A percentile compares a stretch with the other conserved stretches of the same genome.
phyloP scores from a whole-genome alignment of 2,329 filamentous ascomycete species.

The Curvularia sp. region DNA sequence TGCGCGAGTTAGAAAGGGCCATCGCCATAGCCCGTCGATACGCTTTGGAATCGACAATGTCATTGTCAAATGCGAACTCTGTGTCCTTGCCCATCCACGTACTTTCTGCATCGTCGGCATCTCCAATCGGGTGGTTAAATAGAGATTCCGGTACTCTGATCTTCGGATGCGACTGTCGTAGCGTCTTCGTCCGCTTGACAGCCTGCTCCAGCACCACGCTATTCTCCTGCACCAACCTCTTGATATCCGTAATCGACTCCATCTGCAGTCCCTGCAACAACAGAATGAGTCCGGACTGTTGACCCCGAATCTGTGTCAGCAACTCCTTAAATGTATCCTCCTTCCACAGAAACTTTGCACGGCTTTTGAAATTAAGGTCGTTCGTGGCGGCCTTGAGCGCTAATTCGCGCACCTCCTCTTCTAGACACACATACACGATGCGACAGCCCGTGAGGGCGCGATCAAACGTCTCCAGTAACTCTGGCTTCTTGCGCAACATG shows the following conservation, averaged over 20 bases:
- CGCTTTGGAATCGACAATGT: constrained; percentile 41
- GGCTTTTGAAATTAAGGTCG: constrained; percentile 33
- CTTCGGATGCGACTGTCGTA: constrained; percentile 37
- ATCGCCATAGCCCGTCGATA: constrained; percentile 44
- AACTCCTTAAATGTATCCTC: constrained; percentile 47
- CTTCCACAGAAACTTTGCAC: constrained; percentile 41
- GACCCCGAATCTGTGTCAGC: constrained; percentile 44
- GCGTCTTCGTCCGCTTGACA: constrained; percentile 34
- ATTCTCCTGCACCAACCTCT: constrained; percentile 39
- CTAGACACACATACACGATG: constrained; percentile 43
- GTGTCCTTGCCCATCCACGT: constrained; percentile 30
- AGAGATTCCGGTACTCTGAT: constrained; percentile 41
- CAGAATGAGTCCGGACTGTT: constrained; percentile 42
- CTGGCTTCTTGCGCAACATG: constrained; percentile 37
- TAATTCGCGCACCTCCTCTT: constrained; percentile 42
- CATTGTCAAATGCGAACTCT: constrained; percentile 45
- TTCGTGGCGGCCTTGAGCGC: constrained; percentile 28
- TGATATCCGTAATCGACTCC: constrained; percentile 45
- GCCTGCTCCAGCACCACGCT: constrained; percentile 37
- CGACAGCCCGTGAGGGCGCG: constrained; percentile 42
- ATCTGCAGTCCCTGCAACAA: constrained; percentile 47
- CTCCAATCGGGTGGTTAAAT: constrained; percentile 18
- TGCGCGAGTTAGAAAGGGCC: constrained; percentile 19
- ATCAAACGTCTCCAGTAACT: constrained; percentile 43
- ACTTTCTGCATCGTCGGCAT: constrained; percentile 18